Evolutionary conservation across 371 early-diverging fungal species (phyloP).

Genomic region (Quaeritorhiza haematococci): DNA sequence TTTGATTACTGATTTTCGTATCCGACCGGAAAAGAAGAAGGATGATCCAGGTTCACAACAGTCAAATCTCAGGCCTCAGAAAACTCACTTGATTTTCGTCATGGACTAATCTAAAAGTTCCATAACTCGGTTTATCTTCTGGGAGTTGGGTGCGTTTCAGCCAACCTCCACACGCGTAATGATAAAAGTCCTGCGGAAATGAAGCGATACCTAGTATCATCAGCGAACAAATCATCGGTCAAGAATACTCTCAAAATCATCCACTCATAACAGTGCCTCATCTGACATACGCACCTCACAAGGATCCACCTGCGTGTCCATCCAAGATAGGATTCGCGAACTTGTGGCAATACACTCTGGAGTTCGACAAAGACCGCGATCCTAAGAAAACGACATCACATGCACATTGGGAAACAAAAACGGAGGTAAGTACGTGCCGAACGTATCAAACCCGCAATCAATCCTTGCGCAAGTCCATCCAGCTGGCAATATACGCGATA

Average conservation of each 20-base stretch:
- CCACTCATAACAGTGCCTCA: not conserved
- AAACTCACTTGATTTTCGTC: slow-evolving; percentile 8
- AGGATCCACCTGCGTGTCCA: slow-evolving; percentile 17
- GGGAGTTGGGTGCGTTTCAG: slow-evolving; percentile 10
- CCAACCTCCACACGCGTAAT: slow-evolving; percentile 19
- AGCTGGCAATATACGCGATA: no score
- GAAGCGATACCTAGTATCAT: not conserved
- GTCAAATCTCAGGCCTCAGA: no score
- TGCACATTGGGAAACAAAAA: no score
- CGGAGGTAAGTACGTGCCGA: no score
- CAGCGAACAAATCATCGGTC: not conserved
- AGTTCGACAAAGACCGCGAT: slow-evolving; percentile 2
- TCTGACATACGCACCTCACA: slow-evolving; percentile 5
- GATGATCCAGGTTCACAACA: no score
- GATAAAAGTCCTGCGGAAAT: slow-evolving; percentile 17
- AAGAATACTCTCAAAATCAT: not conserved
- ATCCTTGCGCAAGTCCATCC: no score
- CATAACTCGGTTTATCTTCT: slow-evolving; percentile 9
- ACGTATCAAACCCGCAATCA: no score
- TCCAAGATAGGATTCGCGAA: slow-evolving; percentile 2
- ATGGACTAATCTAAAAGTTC: slow-evolving; percentile 6
- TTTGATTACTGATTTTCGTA: no score
- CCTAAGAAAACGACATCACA: not conserved
- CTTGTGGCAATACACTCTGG: slow-evolving; percentile 18
- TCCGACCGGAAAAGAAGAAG: no score